Conservation (phyloP, 2,329 filamentous ascomycete species). For the Colletotrichum cuscutae region DNA sequence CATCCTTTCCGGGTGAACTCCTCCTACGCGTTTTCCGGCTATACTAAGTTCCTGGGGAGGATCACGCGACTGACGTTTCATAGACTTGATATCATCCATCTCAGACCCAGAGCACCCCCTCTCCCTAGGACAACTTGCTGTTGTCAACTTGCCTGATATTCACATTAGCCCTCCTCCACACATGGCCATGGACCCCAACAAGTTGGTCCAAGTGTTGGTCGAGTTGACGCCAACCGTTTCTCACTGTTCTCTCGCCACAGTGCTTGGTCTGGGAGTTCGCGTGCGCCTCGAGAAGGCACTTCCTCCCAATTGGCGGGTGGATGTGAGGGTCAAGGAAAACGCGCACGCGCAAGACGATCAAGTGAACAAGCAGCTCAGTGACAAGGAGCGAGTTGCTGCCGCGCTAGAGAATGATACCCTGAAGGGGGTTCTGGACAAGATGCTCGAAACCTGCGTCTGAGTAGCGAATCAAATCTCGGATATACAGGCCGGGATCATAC, state of each 20-base stretch:
- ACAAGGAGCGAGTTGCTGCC: constrained; percentile 96
- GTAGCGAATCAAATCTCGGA: constrained; percentile 1
- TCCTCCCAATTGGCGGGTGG: constrained; percentile 90
- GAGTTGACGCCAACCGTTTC: constrained; percentile 96
- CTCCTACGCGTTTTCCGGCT: background rate
- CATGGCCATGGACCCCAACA: constrained; percentile 61
- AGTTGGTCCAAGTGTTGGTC: constrained; percentile 79
- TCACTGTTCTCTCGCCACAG: constrained; percentile 94
- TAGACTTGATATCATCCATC: constrained; percentile 93
- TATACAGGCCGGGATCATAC: background rate
- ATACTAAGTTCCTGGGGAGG: constrained; percentile 11
- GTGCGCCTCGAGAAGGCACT: constrained; percentile 91
- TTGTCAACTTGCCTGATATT: constrained; percentile 97
- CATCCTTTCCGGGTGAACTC: background rate
- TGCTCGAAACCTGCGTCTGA: constrained; percentile 86
- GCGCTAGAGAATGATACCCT: constrained; percentile 94
- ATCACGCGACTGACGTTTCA: constrained; percentile 46
- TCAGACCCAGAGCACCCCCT: constrained; percentile 97
- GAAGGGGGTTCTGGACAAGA: constrained; percentile 88
- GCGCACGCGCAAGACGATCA: constrained; percentile 96
- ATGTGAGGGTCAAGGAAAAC: constrained; percentile 94
- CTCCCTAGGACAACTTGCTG: constrained; percentile 90
- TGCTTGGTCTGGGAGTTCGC: constrained; percentile 92
- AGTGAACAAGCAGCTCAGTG: constrained; percentile 94
- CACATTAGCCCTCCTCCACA: constrained; percentile 77